Evolutionary conservation across 352 stramenopile genomes (phyloP), one percentile per base, ranked within the genome.

Genomic region (Phytopythium mirpurense): DNA sequence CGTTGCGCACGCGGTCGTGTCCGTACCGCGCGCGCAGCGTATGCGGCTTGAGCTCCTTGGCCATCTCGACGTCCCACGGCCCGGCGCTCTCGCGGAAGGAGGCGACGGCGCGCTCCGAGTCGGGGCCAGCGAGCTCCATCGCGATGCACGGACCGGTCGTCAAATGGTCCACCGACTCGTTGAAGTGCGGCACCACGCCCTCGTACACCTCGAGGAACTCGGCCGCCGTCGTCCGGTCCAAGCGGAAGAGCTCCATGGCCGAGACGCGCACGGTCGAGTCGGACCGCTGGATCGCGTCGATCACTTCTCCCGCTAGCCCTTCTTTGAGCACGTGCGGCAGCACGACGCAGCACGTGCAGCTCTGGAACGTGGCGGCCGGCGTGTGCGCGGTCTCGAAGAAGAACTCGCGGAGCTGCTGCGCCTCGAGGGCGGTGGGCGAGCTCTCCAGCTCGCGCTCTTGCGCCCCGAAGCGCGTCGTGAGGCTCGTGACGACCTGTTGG

Each of bases 201-300:
- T 95, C 74, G 62, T 94, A 94, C 10, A 92, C 83, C 58, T 97
- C 90, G 6, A 97, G 65, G 57, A 98, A 98, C 62, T 98, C 90
- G 19, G 84, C 68, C 1, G 90, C 89, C 1, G 75, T 80, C n/a
- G 74, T 83, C 47, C 86, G 75, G 51, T 96, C 88, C 26, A 98
- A 65, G 29, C 59, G 80, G 62, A 97, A 98, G 16, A 90, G 66
- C 59, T 97, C 77, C 59, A 97, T 88, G 2, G 91, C 92, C 8
- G 85, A 83, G 51, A 98, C 78, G 2, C 66, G 60, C 47, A 96
- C 94, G 29, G 71, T 74, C 7, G 71, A 45, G 12, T 69, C 67
- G 23, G 70, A 65, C 9, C 53, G 53, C 32, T 94, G 63, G 24
- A 98, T 95, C 5, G 83, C 70, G 32, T 90, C 68, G 8, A 98